Evolutionary conservation across 2,329 filamentous ascomycete species (phyloP).

Genomic region (Orbilia blumenaviensis): DNA sequence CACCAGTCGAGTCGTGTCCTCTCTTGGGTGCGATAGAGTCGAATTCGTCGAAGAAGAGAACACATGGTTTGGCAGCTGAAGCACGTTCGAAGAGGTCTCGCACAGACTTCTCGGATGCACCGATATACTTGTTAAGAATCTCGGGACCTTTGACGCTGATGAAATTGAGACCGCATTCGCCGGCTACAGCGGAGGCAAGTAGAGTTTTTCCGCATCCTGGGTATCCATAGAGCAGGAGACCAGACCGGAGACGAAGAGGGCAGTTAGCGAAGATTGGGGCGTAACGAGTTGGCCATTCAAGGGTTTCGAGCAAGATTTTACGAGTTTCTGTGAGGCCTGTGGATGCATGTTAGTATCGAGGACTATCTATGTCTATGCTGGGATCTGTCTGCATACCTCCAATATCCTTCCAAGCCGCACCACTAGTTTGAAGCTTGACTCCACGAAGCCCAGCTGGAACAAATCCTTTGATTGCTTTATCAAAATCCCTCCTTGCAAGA

Average conservation of each 20-base stretch:
- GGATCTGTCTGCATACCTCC: conserved; percentile 65
- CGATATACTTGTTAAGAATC: conserved; percentile 99
- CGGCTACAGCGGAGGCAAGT: conserved; percentile 93
- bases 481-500: conserved; percentile 79
- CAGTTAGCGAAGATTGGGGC: conserved; percentile 97
- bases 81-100: conserved; percentile 94
- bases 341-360: background rate
- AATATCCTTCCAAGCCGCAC: conserved; percentile 90
- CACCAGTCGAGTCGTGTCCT: conserved; percentile 94
- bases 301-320: conserved; percentile 88
- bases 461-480: conserved; percentile 85
- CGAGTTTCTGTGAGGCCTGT: conserved; percentile 79
- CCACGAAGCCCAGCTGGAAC: conserved; percentile 94
- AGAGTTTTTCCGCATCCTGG: conserved; percentile 97
- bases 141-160: conserved; percentile 98
- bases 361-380: background rate
- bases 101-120: conserved; percentile 94
- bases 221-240: conserved; percentile 90
- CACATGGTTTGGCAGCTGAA: conserved; percentile 86
- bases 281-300: conserved; percentile 97
- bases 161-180: conserved; percentile 97
- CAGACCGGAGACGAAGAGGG: conserved; percentile 90
- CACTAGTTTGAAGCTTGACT: conserved; percentile 90
- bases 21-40: conserved; percentile 97
- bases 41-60: conserved; percentile 98